These are phyloP conservation scores for Cytospora schulzeri DNA, from an alignment of 2,329 filamentous ascomycete genomes.

Conservation along the genomic window DNA sequence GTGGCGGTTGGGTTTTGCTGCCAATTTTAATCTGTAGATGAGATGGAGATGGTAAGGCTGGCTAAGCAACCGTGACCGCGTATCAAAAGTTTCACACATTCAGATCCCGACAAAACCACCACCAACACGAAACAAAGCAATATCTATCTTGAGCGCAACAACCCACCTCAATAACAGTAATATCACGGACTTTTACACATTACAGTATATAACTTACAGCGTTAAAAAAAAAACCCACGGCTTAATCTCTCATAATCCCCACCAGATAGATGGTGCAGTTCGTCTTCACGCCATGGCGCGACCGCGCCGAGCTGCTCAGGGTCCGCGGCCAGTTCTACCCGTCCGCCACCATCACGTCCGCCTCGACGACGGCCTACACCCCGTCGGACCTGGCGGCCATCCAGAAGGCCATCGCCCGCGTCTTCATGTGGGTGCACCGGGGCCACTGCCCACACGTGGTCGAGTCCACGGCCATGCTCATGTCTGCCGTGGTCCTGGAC, in stretches of 20 bases:
- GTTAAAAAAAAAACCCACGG: background rate
- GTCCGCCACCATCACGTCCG: conserved; percentile 25
- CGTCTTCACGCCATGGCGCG: conserved; percentile 73
- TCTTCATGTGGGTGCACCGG: conserved; percentile 71
- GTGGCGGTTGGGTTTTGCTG: background rate
- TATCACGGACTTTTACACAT: background rate
- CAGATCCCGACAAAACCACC: background rate
- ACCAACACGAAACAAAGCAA: background rate
- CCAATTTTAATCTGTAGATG: too few species aligned
- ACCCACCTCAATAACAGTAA: background rate
- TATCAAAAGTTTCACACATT: background rate
- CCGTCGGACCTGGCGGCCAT: conserved; percentile 28
- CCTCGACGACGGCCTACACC: conserved; percentile 13
- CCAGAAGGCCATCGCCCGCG: conserved; percentile 55
- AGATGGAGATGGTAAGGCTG: too few species aligned
- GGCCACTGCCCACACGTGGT: conserved; percentile 77
- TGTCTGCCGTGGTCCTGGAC: conserved; percentile 70
- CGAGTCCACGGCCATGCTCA: conserved; percentile 75
- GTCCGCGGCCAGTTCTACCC: conserved; percentile 69
- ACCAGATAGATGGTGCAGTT: conserved; percentile 64
- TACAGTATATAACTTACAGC: background rate
- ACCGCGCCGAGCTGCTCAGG: conserved; percentile 63
- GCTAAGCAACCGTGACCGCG: background rate
- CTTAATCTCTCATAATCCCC: background rate
- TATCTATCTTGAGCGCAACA: background rate